These are phyloP conservation scores for Crithidia bombi DNA, from an alignment of 208 protist genomes.

Conservation along the genomic window DNA sequence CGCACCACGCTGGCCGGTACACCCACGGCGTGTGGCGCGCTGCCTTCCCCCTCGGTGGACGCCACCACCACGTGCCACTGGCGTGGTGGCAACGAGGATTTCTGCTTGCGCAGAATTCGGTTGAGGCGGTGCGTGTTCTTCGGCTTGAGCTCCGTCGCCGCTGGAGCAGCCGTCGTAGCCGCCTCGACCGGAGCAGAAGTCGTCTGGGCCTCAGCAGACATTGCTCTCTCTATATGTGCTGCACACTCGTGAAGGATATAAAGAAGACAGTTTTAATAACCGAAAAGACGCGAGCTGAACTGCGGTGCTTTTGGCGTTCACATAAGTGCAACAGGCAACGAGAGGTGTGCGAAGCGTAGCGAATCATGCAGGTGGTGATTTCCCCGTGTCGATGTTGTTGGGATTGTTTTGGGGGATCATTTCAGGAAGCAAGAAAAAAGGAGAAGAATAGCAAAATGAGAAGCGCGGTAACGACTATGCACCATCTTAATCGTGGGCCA, in stretches of 20 bases:
- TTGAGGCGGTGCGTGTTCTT: constrained; percentile 86
- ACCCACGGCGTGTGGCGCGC: constrained; percentile 23
- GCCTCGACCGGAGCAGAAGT: constrained; percentile 8
- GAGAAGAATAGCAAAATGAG: no score
- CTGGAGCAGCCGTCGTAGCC: constrained; percentile 6
- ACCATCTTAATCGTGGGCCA: no score
- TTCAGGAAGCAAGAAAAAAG: no score
- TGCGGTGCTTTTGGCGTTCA: no score
- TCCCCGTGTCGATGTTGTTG: no score
- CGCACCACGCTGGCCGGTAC: constrained; percentile 48
- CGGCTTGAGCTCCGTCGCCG: constrained; percentile 40
- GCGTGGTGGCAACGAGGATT: constrained; percentile 58
- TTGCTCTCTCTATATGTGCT: constrained; percentile 1
- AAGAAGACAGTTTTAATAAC: not conserved
- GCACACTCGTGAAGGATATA: not conserved
- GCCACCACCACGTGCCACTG: constrained; percentile 40
- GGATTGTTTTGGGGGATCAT: no score
- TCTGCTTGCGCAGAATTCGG: constrained; percentile 86
- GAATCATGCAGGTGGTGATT: no score
- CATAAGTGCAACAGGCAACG: no score
- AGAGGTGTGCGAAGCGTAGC: no score
- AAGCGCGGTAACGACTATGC: no score
- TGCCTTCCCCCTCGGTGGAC: constrained; percentile 16
- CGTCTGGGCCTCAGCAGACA: constrained; percentile 24
- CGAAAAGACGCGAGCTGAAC: not conserved